A percentile compares a stretch with the other conserved stretches of the same genome.
Evolutionary conservation across 495 filamentous ascomycete species (phyloP).

Genomic region (Xylaria sp.): DNA sequence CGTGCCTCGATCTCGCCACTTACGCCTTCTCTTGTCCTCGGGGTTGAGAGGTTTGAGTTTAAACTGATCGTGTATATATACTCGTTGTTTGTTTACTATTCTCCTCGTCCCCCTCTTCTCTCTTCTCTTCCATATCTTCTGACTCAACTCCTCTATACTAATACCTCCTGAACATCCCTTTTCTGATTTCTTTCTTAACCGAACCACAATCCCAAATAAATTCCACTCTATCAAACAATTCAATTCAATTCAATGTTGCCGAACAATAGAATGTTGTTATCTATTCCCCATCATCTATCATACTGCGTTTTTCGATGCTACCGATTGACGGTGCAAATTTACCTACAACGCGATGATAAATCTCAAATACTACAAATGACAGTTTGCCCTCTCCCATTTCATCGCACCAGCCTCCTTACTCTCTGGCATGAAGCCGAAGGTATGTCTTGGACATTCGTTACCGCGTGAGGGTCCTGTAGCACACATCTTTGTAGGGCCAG

Average conservation of each 20-base stretch:
- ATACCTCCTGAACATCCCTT: background rate
- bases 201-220: too few relatives aligned
- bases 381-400: too few relatives aligned
- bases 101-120: background rate
- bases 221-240: too few relatives aligned
- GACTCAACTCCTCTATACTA: too few relatives aligned
- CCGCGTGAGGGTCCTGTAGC: background rate
- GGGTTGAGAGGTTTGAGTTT: background rate
- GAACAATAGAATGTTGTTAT: too few relatives aligned
- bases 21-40: background rate
- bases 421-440: background rate
- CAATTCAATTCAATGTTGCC: too few relatives aligned
- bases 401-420: background rate
- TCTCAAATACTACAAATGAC: too few relatives aligned
- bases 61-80: background rate
- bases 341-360: too few relatives aligned
- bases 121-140: background rate
- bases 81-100: background rate
- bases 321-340: too few relatives aligned
- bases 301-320: too few relatives aligned
- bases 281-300: too few relatives aligned
- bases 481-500: background rate
- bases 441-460: background rate
- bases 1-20: background rate
- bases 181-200: too few relatives aligned